Evolutionary conservation across 768 basidiomycete species (phyloP).

Genomic region (Hemileccinum impolitum): DNA sequence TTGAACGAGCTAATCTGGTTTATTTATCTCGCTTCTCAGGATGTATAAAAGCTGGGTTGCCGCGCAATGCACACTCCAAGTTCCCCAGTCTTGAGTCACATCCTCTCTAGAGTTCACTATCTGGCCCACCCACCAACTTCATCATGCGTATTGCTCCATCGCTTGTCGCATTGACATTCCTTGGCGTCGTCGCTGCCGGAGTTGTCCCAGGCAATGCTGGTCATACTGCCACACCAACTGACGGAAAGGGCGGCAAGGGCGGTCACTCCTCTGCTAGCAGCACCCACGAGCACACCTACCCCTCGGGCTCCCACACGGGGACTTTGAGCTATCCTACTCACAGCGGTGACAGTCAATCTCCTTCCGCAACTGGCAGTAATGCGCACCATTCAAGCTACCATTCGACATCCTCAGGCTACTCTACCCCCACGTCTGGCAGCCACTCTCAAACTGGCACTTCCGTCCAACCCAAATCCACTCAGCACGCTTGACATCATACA

Average conservation of each 20-base stretch:
- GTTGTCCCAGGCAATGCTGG: constrained; percentile 1
- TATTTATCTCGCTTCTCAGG: not conserved
- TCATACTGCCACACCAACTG: too few species aligned
- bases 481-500: too few species aligned
- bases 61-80: not conserved
- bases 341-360: too few species aligned
- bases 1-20: not conserved
- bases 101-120: not conserved
- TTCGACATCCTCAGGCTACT: too few species aligned
- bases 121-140: not conserved
- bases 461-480: too few species aligned
- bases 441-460: too few species aligned
- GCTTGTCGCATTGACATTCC: constrained; percentile 2
- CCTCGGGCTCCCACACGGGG: not conserved
- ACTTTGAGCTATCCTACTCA: not conserved
- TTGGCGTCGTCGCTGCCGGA: constrained; percentile 5
- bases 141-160: constrained; percentile 10
- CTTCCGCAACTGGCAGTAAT: too few species aligned
- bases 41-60: constrained; percentile 6
- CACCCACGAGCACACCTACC: not conserved
- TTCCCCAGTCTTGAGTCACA: not conserved
- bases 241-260: not conserved
- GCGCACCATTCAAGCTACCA: too few species aligned
- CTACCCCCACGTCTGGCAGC: too few species aligned
- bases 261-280: not conserved